phyloP scores from a whole-genome alignment of 257 asterid species.

The Phtheirospermum japonicum region DNA sequence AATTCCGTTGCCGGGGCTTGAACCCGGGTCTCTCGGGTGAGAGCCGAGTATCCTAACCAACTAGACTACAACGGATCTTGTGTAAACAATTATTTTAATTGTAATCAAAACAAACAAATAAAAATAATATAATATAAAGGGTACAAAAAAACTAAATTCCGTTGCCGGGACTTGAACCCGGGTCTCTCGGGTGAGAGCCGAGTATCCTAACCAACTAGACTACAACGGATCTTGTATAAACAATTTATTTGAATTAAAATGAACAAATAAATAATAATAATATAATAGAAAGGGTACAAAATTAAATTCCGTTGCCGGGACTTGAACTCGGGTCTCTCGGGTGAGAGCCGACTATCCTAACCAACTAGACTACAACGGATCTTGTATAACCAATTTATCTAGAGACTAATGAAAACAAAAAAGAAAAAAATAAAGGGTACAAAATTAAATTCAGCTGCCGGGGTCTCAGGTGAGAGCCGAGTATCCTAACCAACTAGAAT shows the following conservation, averaged over 20 bases:
- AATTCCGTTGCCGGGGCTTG: slow-evolving; percentile 90
- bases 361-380: slow-evolving; percentile 98
- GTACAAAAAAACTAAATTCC: too few relatives aligned
- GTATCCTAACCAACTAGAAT: slow-evolving; percentile 97
- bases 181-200: slow-evolving; percentile 99
- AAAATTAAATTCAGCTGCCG: too few relatives aligned
- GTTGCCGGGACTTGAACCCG: slow-evolving; percentile 99
- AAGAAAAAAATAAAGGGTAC: too few relatives aligned
- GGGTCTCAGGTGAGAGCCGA: slow-evolving; percentile 97
- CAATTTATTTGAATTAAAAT: too few relatives aligned
- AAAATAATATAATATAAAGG: too few relatives aligned
- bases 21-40: slow-evolving; percentile 99
- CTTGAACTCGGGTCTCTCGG: slow-evolving; percentile 97
- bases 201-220: slow-evolving; percentile 97
- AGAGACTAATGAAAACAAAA: too few relatives aligned
- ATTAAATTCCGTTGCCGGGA: slow-evolving; percentile 91
- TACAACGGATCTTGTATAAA: too few relatives aligned
- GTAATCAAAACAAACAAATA: too few relatives aligned
- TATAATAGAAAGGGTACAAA: too few relatives aligned
- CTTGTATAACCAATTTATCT: too few relatives aligned
- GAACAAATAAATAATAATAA: too few relatives aligned
- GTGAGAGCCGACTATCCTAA: slow-evolving; percentile 98
- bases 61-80: slow-evolving; percentile 99
- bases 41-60: slow-evolving; percentile 96
- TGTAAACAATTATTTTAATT: too few relatives aligned